These are phyloP conservation scores for Boletus sensibilis DNA, from an alignment of 768 basidiomycete genomes.

Conservation along the genomic window DNA sequence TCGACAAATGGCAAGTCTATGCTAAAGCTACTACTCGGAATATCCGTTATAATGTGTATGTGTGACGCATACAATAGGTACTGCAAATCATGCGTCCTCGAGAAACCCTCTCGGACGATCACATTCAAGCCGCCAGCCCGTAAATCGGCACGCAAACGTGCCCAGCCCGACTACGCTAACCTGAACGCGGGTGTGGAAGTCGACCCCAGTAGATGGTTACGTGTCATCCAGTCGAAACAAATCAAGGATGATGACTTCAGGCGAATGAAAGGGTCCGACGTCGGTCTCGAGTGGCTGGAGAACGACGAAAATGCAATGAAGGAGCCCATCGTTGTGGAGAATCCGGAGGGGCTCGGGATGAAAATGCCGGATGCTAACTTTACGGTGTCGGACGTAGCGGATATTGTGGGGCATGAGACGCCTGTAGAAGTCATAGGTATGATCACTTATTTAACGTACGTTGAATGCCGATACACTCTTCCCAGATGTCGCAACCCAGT, in stretches of 20 bases:
- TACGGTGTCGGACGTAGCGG: constrained; percentile 77
- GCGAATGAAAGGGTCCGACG: constrained; percentile 62
- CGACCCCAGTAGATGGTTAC: constrained; percentile 62
- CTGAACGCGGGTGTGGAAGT: constrained; percentile 63
- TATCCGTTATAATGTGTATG: constrained; percentile 12
- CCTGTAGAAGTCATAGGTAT: constrained; percentile 91
- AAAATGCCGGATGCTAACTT: constrained; percentile 75
- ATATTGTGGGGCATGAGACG: constrained; percentile 71
- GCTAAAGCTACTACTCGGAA: constrained; percentile 12
- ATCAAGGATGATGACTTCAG: constrained; percentile 64
- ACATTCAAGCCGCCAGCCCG: constrained; percentile 77
- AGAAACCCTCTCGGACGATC: constrained; percentile 60
- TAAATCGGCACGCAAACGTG: constrained; percentile 76
- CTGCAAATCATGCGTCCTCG: constrained; percentile 60
- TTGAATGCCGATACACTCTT: constrained; percentile 1
- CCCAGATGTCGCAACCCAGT: constrained; percentile 85
- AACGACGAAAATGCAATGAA: constrained; percentile 69
- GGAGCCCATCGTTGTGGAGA: constrained; percentile 81
- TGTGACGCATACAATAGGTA: constrained; percentile 50
- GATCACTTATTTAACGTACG: constrained; percentile 16
- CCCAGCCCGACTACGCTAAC: constrained; percentile 76
- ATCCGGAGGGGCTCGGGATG: constrained; percentile 83
- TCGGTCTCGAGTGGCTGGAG: constrained; percentile 75
- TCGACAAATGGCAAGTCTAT: constrained; percentile 72
- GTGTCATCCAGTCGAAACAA: constrained; percentile 64